These are phyloP conservation scores for Hemileccinum rubropunctum DNA, from an alignment of 768 basidiomycete species.

Conservation along the genomic window DNA sequence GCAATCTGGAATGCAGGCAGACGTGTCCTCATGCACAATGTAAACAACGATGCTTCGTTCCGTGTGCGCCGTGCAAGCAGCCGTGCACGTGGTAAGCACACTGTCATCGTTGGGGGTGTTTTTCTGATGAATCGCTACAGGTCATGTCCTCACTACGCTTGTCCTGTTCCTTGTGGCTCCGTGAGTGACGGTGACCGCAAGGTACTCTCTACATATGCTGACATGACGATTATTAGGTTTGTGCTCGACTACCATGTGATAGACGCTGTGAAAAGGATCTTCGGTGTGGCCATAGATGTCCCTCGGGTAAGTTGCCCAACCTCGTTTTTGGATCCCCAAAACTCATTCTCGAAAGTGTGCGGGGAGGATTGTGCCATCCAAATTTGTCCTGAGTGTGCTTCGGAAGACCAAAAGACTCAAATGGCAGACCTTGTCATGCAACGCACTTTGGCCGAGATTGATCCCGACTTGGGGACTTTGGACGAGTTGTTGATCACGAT, in stretches of 20 bases:
- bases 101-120: not conserved
- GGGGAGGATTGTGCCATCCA: slow-evolving; percentile 61
- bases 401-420: slow-evolving; percentile 33
- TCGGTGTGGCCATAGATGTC: slow-evolving; percentile 61
- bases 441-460: slow-evolving; percentile 48
- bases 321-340: not conserved
- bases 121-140: slow-evolving; percentile 26
- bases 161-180: slow-evolving; percentile 66
- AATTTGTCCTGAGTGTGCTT: slow-evolving; percentile 50
- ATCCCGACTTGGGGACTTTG: slow-evolving; percentile 35
- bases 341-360: slow-evolving; percentile 45
- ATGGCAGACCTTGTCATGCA: slow-evolving; percentile 63
- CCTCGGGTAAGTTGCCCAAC: slow-evolving; percentile 47
- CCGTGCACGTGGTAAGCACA: slow-evolving; percentile 50
- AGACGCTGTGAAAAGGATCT: slow-evolving; percentile 46
- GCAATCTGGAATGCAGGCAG: slow-evolving; percentile 50
- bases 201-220: not conserved
- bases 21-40: slow-evolving; percentile 54
- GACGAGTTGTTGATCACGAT: slow-evolving; percentile 60
- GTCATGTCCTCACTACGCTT: slow-evolving; percentile 52
- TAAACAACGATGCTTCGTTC: slow-evolving; percentile 42
- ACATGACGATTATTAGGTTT: slow-evolving; percentile 41
- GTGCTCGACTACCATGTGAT: slow-evolving; percentile 65
- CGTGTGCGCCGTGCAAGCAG: slow-evolving; percentile 63
- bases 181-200: slow-evolving; percentile 37